Base-by-base conservation (phyloP, 2,329 filamentous ascomycete genomes). In the Sphaerulina musiva region DNA sequence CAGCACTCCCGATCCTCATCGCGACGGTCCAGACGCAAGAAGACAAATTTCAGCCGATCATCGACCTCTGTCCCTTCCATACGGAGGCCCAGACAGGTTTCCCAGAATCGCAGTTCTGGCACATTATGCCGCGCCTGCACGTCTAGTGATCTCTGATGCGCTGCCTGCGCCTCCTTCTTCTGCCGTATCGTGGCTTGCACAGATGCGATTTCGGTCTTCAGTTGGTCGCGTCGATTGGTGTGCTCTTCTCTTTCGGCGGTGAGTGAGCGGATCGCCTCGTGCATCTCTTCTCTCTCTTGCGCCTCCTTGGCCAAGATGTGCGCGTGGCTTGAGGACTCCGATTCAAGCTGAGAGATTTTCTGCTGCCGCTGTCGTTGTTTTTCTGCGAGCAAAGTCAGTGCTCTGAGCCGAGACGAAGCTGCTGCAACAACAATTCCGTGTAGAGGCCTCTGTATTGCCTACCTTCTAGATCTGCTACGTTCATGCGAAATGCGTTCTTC, bases 21-120 rank as follows among this genome's bases (percentile, higher is more conserved):
- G 65, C 83, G 82, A 74, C 95, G 89, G 67, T 95, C 84, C 44
- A 97, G 77, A 70, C 95, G 88, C 29, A 83, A 87, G 68, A 89
- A 98, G 2, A 93, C 81, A 69, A 98, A 95, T 71, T 92, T 92
- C 63, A 98, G 77, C 26, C 87, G 80, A 72, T 96, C 91, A 59
- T 88, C 84, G 12, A 64, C 59, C 4, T 68, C 67, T 0, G 88
- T 87, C 1, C 92, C 92, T 68, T 97, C 92, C 66, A 98, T 95
- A 57, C 86, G 79, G 68, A 97, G 72, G 55, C 92, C 91, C 56
- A 98, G 76, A 68, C 92, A 93, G 51, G 86, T 86, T 69, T 95
- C 87, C 93, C 93, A 98, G 69, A 97, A 97, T 62, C 91, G 87
- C 44, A 98, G 79, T 74, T 98, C 93, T 0, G 93, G 93, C 42